Percentiles rank a stretch among this genome's conserved stretches.
Conservation (phyloP, 2,329 filamentous ascomycete species). For the Aureobasidium pullulans region DNA sequence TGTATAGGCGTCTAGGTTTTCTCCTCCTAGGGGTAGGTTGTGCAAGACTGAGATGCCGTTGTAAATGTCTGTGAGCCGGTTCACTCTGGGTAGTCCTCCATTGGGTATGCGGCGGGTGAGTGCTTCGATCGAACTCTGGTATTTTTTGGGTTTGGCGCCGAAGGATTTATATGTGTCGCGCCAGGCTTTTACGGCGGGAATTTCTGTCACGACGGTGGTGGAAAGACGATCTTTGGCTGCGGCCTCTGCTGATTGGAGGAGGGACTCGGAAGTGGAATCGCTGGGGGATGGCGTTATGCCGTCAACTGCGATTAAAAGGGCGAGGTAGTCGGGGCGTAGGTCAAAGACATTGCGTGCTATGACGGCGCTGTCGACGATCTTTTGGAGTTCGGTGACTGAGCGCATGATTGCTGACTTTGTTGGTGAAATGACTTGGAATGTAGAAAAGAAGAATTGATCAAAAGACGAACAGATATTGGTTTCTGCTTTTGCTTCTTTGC, state of each 20-base stretch:
- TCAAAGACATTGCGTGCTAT: constrained; percentile 19
- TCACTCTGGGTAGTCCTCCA: constrained; percentile 30
- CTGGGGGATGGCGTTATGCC: constrained; percentile 28
- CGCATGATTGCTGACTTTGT: not conserved
- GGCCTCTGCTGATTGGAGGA: constrained; percentile 26
- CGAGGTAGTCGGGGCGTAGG: constrained; percentile 33
- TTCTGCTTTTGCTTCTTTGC: not conserved
- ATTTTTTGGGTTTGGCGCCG: constrained; percentile 33
- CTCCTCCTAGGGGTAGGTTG: not conserved
- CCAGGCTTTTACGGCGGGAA: constrained; percentile 33
- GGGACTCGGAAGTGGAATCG: constrained; percentile 25
- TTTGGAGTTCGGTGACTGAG: not conserved
- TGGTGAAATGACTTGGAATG: not conserved
- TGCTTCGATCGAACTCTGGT: constrained; percentile 32
- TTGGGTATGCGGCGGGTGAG: constrained; percentile 27
- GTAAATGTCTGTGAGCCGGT: constrained; percentile 18
- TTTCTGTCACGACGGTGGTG: constrained; percentile 22
- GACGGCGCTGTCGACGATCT: not conserved
- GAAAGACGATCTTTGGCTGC: constrained; percentile 13
- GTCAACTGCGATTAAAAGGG: constrained; percentile 29
- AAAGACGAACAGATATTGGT: not conserved
- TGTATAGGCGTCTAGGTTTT: not conserved
- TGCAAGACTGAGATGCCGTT: not conserved
- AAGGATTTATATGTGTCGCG: constrained; percentile 33
- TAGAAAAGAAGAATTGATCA: not conserved